Conservation (phyloP, 768 basidiomycete genomes). For the Mrakia hoshinonis region DNA sequence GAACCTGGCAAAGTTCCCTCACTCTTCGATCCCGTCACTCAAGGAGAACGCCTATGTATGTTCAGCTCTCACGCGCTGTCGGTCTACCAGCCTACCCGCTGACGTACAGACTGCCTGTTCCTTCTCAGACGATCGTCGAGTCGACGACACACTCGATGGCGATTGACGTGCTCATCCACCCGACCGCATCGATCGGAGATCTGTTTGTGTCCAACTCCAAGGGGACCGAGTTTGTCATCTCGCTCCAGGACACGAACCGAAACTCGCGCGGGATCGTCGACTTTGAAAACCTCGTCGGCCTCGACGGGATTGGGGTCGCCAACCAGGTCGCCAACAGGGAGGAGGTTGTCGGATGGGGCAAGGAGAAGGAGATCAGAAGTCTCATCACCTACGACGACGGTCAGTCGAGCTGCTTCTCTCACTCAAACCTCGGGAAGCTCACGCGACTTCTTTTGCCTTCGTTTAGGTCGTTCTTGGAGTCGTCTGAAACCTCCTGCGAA, state of each 20-base stretch:
- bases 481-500: conserved; percentile 53
- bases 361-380: conserved; percentile 65
- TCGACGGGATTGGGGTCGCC: conserved; percentile 84
- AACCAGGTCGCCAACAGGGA: conserved; percentile 76
- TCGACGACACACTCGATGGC: conserved; percentile 85
- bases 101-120: not conserved
- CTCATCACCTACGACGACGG: conserved; percentile 86
- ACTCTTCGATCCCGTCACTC: conserved; percentile 65
- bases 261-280: conserved; percentile 84
- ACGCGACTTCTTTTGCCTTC: not conserved
- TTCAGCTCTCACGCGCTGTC: not conserved
- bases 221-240: conserved; percentile 88
- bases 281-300: conserved; percentile 70
- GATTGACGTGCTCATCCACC: conserved; percentile 75
- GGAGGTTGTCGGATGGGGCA: conserved; percentile 64
- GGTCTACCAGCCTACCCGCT: not conserved
- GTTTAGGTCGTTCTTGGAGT: conserved; percentile 65
- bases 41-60: conserved; percentile 56
- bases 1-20: conserved; percentile 88
- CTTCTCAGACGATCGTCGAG: conserved; percentile 88
- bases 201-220: conserved; percentile 93
- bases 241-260: conserved; percentile 83
- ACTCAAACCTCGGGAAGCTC: not conserved
- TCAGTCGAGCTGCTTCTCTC: conserved; percentile 30
- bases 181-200: conserved; percentile 61